Percentiles rank a stretch among this genome's conserved stretches.
Conservation (phyloP, 2,329 filamentous ascomycete genomes). For the Trichothecium roseum region DNA sequence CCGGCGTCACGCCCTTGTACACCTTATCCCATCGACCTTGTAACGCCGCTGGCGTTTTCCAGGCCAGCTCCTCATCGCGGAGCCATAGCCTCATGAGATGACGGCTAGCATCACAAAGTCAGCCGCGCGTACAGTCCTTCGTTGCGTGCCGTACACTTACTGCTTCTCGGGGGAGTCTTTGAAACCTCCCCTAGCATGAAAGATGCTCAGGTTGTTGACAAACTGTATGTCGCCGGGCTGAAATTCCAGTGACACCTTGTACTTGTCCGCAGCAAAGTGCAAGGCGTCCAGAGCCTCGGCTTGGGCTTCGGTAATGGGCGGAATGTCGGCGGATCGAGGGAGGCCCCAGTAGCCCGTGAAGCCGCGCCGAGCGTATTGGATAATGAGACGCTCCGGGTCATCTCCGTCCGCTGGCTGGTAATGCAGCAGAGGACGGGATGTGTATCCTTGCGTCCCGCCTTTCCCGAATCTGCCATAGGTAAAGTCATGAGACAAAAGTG, state of each 20-base stretch:
- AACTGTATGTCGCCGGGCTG: slow-evolving; percentile 43
- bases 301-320: slow-evolving; percentile 43
- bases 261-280: slow-evolving; percentile 37
- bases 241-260: slow-evolving; percentile 32
- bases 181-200: slow-evolving; percentile 42
- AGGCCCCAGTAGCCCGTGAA: slow-evolving; percentile 48
- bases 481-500: slow-evolving; percentile 18
- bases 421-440: slow-evolving; percentile 41
- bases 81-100: slow-evolving; percentile 41
- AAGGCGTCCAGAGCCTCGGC: slow-evolving; percentile 41
- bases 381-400: slow-evolving; percentile 40
- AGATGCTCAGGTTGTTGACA: slow-evolving; percentile 42
- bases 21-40: slow-evolving; percentile 39
- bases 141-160: slow-evolving; percentile 18
- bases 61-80: slow-evolving; percentile 36
- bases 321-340: slow-evolving; percentile 41
- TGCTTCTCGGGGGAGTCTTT: slow-evolving; percentile 29
- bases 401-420: slow-evolving; percentile 36
- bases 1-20: slow-evolving; percentile 39
- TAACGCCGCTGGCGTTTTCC: slow-evolving; percentile 34
- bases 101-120: slow-evolving; percentile 20
- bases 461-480: slow-evolving; percentile 41
- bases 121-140: slow-evolving; percentile 8
- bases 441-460: slow-evolving; percentile 29
- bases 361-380: slow-evolving; percentile 49